Conservation (phyloP, 225 moss, liverwort and hornwort species). For the Ulota crispa region DNA sequence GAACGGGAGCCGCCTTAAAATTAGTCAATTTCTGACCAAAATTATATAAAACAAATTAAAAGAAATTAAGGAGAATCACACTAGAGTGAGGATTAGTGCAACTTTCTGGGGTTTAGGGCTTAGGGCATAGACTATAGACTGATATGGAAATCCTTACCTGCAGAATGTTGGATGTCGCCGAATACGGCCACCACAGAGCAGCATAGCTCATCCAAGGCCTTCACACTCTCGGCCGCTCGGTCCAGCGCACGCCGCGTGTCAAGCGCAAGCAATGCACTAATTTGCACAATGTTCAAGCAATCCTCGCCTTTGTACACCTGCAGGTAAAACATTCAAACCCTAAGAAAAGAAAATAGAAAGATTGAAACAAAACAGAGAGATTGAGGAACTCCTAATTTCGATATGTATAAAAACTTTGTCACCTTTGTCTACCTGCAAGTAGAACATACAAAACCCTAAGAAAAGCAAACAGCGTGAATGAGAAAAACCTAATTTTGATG, state of each 20-base stretch:
- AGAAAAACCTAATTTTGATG: background rate
- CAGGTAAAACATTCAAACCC: background rate
- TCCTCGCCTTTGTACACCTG: slow-evolving; percentile 62
- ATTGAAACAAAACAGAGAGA: no score
- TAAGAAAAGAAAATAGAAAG: background rate
- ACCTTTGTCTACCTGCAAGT: slow-evolving; percentile 54
- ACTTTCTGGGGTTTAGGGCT: background rate
- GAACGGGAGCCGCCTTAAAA: background rate
- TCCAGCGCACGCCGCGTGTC: slow-evolving; percentile 69
- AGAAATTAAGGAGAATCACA: background rate
- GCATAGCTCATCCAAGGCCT: slow-evolving; percentile 69
- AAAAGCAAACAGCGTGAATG: no score
- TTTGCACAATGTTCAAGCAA: slow-evolving; percentile 70
- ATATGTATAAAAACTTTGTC: slow-evolving; percentile 13
- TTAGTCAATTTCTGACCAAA: background rate
- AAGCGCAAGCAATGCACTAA: slow-evolving; percentile 59
- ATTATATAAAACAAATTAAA: no score
- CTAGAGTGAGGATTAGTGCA: background rate
- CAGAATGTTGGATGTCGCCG: slow-evolving; percentile 73
- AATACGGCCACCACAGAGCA: slow-evolving; percentile 83
- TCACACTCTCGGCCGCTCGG: slow-evolving; percentile 57
- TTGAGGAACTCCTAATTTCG: no score
- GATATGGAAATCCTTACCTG: slow-evolving; percentile 19
- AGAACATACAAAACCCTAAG: background rate
- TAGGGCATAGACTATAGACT: background rate